Conservation (phyloP, 2,329 filamentous ascomycete genomes). For the Cercospora berteroae region DNA sequence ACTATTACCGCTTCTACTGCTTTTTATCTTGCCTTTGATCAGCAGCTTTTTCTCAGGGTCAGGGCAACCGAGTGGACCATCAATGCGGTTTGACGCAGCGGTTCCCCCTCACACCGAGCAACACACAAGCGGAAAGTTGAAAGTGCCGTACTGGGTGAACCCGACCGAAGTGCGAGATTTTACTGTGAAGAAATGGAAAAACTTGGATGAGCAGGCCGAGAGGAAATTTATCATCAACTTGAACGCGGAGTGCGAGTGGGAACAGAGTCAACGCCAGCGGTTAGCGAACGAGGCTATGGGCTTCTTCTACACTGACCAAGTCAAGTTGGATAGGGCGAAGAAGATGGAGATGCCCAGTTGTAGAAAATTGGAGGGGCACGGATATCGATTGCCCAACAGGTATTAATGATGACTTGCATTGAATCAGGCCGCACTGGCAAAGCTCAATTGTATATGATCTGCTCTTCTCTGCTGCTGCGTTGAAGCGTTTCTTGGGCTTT, state of each 20-base stretch:
- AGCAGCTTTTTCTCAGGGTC: constrained; percentile 74
- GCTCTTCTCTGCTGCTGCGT: not conserved
- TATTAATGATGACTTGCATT: constrained; percentile 7
- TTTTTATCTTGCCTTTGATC: constrained; percentile 79
- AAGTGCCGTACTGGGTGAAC: constrained; percentile 82
- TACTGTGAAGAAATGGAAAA: constrained; percentile 64
- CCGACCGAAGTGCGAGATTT: constrained; percentile 72
- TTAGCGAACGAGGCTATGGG: constrained; percentile 77
- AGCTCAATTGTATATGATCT: not conserved
- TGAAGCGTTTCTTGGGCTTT: not conserved
- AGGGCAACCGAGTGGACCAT: constrained; percentile 58
- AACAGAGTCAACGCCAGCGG: constrained; percentile 63
- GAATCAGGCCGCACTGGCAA: not conserved
- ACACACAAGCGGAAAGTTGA: constrained; percentile 67
- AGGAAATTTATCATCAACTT: constrained; percentile 66
- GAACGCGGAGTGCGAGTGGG: constrained; percentile 69
- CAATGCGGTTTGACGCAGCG: constrained; percentile 72
- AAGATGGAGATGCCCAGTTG: constrained; percentile 61
- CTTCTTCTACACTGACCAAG: constrained; percentile 80
- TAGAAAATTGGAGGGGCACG: constrained; percentile 54
- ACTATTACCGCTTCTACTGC: constrained; percentile 75
- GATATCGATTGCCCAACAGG: constrained; percentile 32
- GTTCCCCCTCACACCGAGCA: constrained; percentile 69
- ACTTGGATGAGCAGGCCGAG: constrained; percentile 78
- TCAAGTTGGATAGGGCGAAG: constrained; percentile 71